These are phyloP conservation scores for Berkeleyomyces basicola DNA, from an alignment of 2,329 filamentous ascomycete species.

Conservation along the genomic window DNA sequence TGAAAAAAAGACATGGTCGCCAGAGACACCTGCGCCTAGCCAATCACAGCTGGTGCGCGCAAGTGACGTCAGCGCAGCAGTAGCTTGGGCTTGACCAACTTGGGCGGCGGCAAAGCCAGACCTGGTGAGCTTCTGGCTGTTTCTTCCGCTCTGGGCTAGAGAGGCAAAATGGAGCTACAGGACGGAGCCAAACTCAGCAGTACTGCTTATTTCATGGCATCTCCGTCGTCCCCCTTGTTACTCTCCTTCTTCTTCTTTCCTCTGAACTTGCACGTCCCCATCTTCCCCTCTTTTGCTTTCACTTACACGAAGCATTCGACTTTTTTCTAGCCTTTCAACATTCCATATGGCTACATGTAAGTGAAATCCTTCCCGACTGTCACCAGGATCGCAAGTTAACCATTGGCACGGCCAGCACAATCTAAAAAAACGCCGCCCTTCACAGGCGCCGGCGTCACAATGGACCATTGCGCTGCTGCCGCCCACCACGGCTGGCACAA, in stretches of 20 bases:
- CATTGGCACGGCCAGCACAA: background rate
- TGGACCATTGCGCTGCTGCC: constrained; percentile 38
- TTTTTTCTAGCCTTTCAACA: background rate
- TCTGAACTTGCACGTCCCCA: background rate
- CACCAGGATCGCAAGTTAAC: background rate
- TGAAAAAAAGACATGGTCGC: background rate
- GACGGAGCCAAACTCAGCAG: background rate
- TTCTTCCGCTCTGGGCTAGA: constrained; percentile 1
- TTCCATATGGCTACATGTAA: constrained; percentile 1
- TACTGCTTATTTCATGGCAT: background rate
- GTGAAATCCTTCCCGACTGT: background rate
- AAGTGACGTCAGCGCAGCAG: background rate
- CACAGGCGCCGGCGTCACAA: background rate
- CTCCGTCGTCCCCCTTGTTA: background rate
- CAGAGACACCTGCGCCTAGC: constrained; percentile 3
- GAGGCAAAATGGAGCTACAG: background rate
- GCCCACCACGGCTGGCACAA: constrained; percentile 54
- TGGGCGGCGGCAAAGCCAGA: constrained; percentile 4
- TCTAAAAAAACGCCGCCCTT: background rate
- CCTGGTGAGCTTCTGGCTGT: background rate
- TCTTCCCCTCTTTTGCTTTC: background rate
- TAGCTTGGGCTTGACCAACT: background rate
- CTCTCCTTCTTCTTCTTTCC: background rate
- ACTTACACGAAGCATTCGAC: background rate
- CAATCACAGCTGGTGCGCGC: constrained; percentile 5